These are phyloP conservation scores for Raddia distichophylla DNA, from an alignment of 176 grass and related monocot species.

Conservation along the genomic window DNA sequence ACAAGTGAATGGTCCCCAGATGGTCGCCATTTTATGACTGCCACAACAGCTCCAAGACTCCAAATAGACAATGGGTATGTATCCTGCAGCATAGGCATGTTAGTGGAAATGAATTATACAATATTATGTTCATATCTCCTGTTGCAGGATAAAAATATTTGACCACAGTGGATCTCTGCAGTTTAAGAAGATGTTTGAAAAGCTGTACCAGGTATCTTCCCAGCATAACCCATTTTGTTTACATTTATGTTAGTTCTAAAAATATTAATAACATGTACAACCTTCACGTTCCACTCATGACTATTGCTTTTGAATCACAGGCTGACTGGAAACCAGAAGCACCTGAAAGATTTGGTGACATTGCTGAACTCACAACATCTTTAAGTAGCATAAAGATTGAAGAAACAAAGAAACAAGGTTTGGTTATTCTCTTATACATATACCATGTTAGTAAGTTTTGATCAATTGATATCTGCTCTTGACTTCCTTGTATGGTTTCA, in stretches of 20 bases:
- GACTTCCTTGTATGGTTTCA: constrained; percentile 44
- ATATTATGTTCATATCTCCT: constrained; percentile 28
- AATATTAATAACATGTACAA: constrained; percentile 15
- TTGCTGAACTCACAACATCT: constrained; percentile 68
- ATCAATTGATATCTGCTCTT: constrained; percentile 35
- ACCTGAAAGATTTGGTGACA: constrained; percentile 86
- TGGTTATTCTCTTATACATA: constrained; percentile 32
- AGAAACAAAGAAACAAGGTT: constrained; percentile 83
- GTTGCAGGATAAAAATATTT: constrained; percentile 90
- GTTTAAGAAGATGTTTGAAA: constrained; percentile 94
- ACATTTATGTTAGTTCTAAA: constrained; percentile 1
- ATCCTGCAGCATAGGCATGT: constrained; percentile 31
- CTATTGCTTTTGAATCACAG: constrained; percentile 47
- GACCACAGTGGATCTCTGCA: constrained; percentile 72
- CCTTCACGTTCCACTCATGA: neutral
- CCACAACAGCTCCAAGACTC: constrained; percentile 91
- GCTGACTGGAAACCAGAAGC: constrained; percentile 87
- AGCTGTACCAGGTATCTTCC: constrained; percentile 74
- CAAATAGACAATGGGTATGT: constrained; percentile 92
- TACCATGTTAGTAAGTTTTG: constrained; percentile 21
- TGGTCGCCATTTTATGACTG: constrained; percentile 92
- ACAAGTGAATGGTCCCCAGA: constrained; percentile 95
- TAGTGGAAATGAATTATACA: constrained; percentile 33
- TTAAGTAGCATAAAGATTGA: constrained; percentile 78
- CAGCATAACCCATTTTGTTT: neutral